Evolutionary conservation across 805 yeast genomes (phyloP), one percentile per base, ranked within the genome.

Genomic region (Kuraishia hungarica): DNA sequence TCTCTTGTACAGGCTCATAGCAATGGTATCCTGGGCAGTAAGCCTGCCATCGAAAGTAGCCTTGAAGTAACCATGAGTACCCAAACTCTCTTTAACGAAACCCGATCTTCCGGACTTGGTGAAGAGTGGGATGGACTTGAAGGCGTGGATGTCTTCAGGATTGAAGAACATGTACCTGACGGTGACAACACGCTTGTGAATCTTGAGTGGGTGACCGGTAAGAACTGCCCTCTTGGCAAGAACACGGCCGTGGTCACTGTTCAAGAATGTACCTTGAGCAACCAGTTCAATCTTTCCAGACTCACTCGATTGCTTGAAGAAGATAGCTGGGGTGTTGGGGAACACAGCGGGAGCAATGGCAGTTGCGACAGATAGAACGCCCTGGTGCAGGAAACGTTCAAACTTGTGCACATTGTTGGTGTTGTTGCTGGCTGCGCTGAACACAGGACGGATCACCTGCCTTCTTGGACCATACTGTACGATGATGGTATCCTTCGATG

Each of bases 21-120:
- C 97, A 52, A 94, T 83, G 15, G 89, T 84, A 71, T 94, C 99
- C 72, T 92, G 97, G 0, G 97, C 87, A 53, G 87, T 83, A 64
- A 96, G 75, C 64, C 86, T 89, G 57, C 92, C 93, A 67, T 94
- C 97, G 64, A 94, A 94, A 8, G 88, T 87, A 23, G 97, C 97
- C 74, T 94, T 94, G 81, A 87, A 92, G 75, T 93, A 90, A 59
- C 99, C 99, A 68, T 94, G 99, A 1, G 99, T 94, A 73, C 99
- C 99, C 75, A 94, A 78, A 67, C 92, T 82, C 69, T 93, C 97
- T 71, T 89, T 93, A 68, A 96, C 93, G 70, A 87, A 87, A 55
- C 99, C 99, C 21, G 91, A 79, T 70, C 97, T 84, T 53, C 99
- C 99, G 63, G 85, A 79, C 69, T 89, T 90, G 48, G 98, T 92